Conservation (phyloP, 2,329 filamentous ascomycete species). For the Fusarium musae region DNA sequence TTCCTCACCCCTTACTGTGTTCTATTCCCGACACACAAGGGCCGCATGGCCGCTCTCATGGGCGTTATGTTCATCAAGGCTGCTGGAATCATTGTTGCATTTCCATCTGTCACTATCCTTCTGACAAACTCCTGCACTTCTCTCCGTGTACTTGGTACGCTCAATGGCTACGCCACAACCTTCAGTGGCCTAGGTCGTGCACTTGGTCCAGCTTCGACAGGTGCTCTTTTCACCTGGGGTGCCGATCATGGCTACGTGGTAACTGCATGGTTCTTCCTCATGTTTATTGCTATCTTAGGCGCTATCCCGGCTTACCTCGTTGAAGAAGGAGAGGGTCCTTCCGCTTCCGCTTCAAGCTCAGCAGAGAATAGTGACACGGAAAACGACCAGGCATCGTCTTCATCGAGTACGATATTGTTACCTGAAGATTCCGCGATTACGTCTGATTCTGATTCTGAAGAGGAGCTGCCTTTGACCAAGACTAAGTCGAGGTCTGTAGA, state of each 20-base stretch:
- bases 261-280: slow-evolving; percentile 84
- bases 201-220: slow-evolving; percentile 78
- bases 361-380: slow-evolving; percentile 49
- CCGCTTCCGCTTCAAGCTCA: slow-evolving; percentile 46
- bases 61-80: slow-evolving; percentile 78
- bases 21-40: slow-evolving; percentile 61
- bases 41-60: slow-evolving; percentile 72
- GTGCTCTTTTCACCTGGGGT: slow-evolving; percentile 79
- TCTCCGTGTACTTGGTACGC: slow-evolving; percentile 79
- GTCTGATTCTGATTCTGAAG: slow-evolving; percentile 18
- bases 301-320: slow-evolving; percentile 79
- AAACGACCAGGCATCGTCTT: slow-evolving; percentile 22
- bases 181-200: slow-evolving; percentile 84
- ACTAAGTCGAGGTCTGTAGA: not conserved
- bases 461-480: slow-evolving; percentile 32
- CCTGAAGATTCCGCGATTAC: slow-evolving; percentile 31
- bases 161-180: slow-evolving; percentile 91
- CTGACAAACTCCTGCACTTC: slow-evolving; percentile 87
- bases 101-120: slow-evolving; percentile 89
- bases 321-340: slow-evolving; percentile 77
- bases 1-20: slow-evolving; percentile 84
- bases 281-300: slow-evolving; percentile 70
- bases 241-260: slow-evolving; percentile 80
- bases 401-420: slow-evolving; percentile 34
- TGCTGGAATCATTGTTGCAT: slow-evolving; percentile 81